Evolutionary conservation across 129 eudicot genomes (phyloP).

Genomic region (Flaveria brownii): DNA sequence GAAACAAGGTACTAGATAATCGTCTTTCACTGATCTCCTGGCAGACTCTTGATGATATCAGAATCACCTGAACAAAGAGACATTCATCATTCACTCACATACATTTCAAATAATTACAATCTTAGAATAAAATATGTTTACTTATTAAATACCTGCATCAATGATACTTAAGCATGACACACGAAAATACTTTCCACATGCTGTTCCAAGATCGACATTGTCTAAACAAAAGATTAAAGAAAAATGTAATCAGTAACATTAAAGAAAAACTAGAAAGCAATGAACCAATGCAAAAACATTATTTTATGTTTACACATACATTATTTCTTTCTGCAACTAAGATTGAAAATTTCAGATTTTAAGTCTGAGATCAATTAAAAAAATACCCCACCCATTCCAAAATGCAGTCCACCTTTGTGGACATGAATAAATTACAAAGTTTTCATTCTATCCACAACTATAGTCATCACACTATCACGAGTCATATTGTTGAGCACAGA

Average conservation of each 20-base stretch:
- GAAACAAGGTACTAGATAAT: not conserved
- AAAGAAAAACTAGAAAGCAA: not conserved
- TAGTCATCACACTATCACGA: too few species aligned
- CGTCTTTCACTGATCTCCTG: conserved; percentile 45
- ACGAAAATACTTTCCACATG: conserved; percentile 59
- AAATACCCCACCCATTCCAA: not conserved
- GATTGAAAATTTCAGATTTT: not conserved
- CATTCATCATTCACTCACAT: not conserved
- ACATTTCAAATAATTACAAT: not conserved
- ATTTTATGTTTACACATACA: not conserved
- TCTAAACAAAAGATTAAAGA: conserved; percentile 28
- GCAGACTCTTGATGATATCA: conserved; percentile 54
- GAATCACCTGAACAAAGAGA: conserved; percentile 50
- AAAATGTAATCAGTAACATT: not conserved
- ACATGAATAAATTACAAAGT: too few species aligned
- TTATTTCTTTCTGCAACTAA: not conserved
- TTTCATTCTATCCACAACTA: too few species aligned
- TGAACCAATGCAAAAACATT: not conserved
- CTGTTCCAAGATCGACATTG: conserved; percentile 61
- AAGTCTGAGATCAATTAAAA: not conserved
- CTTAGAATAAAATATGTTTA: not conserved
- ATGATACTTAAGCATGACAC: conserved; percentile 61
- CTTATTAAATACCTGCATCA: conserved; percentile 47
- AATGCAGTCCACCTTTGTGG: too few species aligned
- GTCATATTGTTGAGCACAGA: not conserved